phyloP scores from a whole-genome alignment of 2,329 filamentous ascomycete species.

The Kalmusia sp. region DNA sequence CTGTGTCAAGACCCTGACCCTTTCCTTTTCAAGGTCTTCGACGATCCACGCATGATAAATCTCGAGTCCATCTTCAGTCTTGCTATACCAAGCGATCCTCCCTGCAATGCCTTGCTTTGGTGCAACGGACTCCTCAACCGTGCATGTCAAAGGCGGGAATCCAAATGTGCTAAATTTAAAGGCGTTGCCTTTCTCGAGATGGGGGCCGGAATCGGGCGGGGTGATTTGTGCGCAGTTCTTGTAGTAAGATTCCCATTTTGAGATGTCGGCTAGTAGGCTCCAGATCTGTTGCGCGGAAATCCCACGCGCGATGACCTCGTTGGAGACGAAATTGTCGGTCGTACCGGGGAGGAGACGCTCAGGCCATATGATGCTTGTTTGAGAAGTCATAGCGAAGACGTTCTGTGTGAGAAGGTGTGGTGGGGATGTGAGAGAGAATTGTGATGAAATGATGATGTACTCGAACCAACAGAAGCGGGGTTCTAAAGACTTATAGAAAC shows the following conservation, averaged over 20 bases:
- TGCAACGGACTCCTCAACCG: conserved; percentile 19
- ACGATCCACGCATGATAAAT: conserved; percentile 48
- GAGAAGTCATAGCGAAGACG: neutral
- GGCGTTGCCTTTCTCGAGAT: conserved; percentile 31
- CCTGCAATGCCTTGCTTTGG: conserved; percentile 31
- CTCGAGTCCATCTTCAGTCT: conserved; percentile 31
- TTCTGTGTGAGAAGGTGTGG: neutral
- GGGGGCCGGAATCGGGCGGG: conserved; percentile 27
- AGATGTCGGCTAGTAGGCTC: conserved; percentile 39
- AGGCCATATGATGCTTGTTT: conserved; percentile 43
- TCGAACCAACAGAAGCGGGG: no score
- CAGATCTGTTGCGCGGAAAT: conserved; percentile 40
- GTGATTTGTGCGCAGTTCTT: conserved; percentile 40
- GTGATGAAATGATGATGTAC: no score
- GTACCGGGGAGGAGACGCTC: conserved; percentile 41
- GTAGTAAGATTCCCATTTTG: conserved; percentile 45
- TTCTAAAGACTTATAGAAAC: no score
- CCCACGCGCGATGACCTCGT: conserved; percentile 39
- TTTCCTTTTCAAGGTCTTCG: conserved; percentile 36
- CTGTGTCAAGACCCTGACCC: conserved; percentile 46
- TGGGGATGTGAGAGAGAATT: neutral
- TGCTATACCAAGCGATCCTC: conserved; percentile 26
- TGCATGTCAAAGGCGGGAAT: conserved; percentile 39
- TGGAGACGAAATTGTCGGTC: conserved; percentile 47
- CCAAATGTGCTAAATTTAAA: conserved; percentile 48